Base-by-base conservation (phyloP, 352 stramenopile species). In the Phytophthora citricola region DNA sequence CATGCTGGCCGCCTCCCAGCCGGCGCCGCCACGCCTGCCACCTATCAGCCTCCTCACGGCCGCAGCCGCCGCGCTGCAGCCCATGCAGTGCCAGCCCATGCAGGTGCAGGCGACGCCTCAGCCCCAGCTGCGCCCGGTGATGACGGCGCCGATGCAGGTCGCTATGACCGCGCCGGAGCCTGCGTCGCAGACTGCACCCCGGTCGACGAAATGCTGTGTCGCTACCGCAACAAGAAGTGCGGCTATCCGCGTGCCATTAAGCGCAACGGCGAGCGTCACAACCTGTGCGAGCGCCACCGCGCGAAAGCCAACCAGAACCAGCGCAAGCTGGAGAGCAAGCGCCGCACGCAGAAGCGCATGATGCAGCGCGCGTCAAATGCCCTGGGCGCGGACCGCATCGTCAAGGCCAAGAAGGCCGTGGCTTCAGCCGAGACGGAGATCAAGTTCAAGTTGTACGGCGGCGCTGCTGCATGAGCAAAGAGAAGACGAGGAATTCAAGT, bases 291-390 rank as follows among this genome's bases (percentile, higher is more conserved):
- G 46, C 71, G 71, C 20, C 82, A 91, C 61, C 78, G 82, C 27
- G 64, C 72, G 48, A 89, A 89, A 55, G 87, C 87, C 47, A 94
- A 93, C 61, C 81, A 92, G 71, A 92, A 90, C 69, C 84, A 94
- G 56, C 83, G 84, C 63, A 91, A 91, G 54, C 83, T 92, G 48
- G 87, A 94, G 67, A 87, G 79, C 53, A 94, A 94, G 64, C 80
- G 84, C n/a, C 83, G 83, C 29, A 73, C 73, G 26, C 73, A 89
- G 59, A 92, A 92, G 64, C 73, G 69, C 9, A 52, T 69, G 64
- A 60, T 69, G 36, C 48, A 59, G 45, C 62, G 73, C 22, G 58
- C 52, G 36, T 49, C 31, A 9, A 36, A 64, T 22, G 17, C 41
- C 20, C 27, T 41, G 3, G 44, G 43, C 9, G 63, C 34, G 5